Evolutionary conservation across 2,329 filamentous ascomycete species (phyloP).

Genomic region (Pseudogymnoascus sp.): DNA sequence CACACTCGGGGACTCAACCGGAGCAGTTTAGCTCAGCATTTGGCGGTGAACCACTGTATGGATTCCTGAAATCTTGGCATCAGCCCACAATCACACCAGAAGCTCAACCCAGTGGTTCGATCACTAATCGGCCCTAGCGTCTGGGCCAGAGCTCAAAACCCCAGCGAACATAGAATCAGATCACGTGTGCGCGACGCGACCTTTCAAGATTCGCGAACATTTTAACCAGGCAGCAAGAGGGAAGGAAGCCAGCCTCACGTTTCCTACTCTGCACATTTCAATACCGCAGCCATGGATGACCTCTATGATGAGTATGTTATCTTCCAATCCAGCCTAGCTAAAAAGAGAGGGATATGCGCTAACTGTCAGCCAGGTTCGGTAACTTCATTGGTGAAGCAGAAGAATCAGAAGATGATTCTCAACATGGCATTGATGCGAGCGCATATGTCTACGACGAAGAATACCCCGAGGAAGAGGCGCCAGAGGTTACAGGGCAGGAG

Average conservation of each 20-base stretch:
- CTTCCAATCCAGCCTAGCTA: conserved; percentile 8
- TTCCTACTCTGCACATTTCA: background rate
- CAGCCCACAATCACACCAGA: background rate
- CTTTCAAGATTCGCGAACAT: conserved; percentile 8
- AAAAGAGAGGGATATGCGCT: conserved; percentile 9
- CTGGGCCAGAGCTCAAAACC: background rate
- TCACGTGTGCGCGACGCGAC: conserved; percentile 2
- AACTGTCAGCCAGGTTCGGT: conserved; percentile 61
- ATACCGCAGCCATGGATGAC: conserved; percentile 65
- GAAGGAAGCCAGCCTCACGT: conserved; percentile 6
- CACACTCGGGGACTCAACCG: background rate
- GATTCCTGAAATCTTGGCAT: conserved; percentile 1
- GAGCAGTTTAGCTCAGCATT: background rate
- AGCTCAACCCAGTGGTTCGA: background rate
- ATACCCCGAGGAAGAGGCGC: conserved; percentile 51
- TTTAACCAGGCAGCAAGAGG: conserved; percentile 5
- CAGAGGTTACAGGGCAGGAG: conserved; percentile 63
- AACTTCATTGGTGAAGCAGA: conserved; percentile 96
- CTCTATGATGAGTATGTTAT: conserved; percentile 80
- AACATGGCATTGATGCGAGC: conserved; percentile 63
- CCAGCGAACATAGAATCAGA: background rate
- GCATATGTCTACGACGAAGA: conserved; percentile 80
- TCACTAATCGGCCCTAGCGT: background rate
- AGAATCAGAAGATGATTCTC: conserved; percentile 79
- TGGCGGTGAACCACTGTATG: conserved; percentile 2